phyloP scores from a whole-genome alignment of 495 filamentous ascomycete species.

The Aspergillus kassunensis region DNA sequence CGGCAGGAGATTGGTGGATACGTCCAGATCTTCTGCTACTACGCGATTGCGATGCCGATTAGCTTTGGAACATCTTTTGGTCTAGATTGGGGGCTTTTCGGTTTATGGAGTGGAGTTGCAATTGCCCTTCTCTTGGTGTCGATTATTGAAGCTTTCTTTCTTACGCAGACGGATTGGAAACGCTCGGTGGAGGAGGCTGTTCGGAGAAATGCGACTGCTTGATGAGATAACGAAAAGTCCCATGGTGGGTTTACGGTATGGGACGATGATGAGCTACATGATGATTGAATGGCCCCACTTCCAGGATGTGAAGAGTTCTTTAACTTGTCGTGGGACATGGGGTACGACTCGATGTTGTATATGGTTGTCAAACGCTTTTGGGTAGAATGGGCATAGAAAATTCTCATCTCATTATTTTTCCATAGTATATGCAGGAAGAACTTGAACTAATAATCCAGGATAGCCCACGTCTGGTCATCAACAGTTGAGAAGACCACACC shows the following conservation, averaged over 20 bases:
- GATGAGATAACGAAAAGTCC: not conserved
- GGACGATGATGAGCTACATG: not conserved
- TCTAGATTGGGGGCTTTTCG: slow-evolving; percentile 65
- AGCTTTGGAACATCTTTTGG: slow-evolving; percentile 73
- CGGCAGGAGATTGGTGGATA: slow-evolving; percentile 86
- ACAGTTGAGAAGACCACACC: slow-evolving; percentile 86
- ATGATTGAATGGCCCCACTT: not conserved
- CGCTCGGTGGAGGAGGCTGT: slow-evolving; percentile 70
- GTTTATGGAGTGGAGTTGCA: slow-evolving; percentile 80
- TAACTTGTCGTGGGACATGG: not conserved
- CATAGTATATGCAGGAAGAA: not conserved
- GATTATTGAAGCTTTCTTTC: slow-evolving; percentile 61
- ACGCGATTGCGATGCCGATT: slow-evolving; percentile 78
- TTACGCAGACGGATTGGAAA: slow-evolving; percentile 66
- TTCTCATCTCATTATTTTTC: not conserved
- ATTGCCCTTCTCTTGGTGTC: slow-evolving; percentile 64
- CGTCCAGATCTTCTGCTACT: slow-evolving; percentile 80
- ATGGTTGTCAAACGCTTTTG: not conserved
- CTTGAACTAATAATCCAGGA: slow-evolving; percentile 54
- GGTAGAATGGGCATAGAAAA: not conserved
- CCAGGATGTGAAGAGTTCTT: not conserved
- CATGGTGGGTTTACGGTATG: not conserved
- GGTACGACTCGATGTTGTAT: not conserved
- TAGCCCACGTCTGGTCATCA: slow-evolving; percentile 77
- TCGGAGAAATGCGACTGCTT: slow-evolving; percentile 56